These are phyloP conservation scores for Rhodotorula sp. DNA, from an alignment of 1,284 basidiomycete genomes.

Conservation along the genomic window DNA sequence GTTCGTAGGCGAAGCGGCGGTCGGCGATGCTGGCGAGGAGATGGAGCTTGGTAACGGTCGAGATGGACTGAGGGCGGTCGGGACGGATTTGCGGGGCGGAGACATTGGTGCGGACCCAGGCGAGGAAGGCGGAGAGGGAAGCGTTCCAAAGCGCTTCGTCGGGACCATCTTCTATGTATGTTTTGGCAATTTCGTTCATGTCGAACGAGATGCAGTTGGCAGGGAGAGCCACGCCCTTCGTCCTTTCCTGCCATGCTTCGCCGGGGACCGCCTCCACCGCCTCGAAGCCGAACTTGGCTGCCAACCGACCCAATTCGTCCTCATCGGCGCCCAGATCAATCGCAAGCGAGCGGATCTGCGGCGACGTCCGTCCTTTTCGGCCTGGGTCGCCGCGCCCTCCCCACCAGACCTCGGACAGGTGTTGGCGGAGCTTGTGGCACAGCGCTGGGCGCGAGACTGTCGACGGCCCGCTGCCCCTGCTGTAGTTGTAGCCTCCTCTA, in stretches of 20 bases:
- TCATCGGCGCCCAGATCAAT: constrained; percentile 23
- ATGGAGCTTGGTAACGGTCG: constrained; percentile 40
- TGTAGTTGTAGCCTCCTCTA: background rate
- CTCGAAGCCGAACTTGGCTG: background rate
- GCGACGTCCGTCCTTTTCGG: too few relatives aligned
- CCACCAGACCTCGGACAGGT: constrained; percentile 25
- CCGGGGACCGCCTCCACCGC: background rate
- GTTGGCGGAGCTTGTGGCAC: constrained; percentile 16
- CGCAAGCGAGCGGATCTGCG: constrained; percentile 5
- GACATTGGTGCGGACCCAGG: constrained; percentile 7
- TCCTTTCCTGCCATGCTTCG: background rate
- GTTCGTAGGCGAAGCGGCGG: constrained; percentile 47
- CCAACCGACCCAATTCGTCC: background rate
- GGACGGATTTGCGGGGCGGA: background rate
- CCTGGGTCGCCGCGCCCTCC: background rate
- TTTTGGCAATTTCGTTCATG: constrained; percentile 3
- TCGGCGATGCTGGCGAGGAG: constrained; percentile 50
- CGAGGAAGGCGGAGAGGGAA: constrained; percentile 26
- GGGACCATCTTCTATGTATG: constrained; percentile 19
- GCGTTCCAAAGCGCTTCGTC: constrained; percentile 10
- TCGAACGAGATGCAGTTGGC: constrained; percentile 13
- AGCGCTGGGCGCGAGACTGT: constrained; percentile 12
- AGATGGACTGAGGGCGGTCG: background rate
- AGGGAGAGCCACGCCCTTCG: too few relatives aligned
- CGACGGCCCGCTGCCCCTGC: background rate